phyloP scores from a whole-genome alignment of 345 rosid species.

The Cochlearia excelsa region DNA sequence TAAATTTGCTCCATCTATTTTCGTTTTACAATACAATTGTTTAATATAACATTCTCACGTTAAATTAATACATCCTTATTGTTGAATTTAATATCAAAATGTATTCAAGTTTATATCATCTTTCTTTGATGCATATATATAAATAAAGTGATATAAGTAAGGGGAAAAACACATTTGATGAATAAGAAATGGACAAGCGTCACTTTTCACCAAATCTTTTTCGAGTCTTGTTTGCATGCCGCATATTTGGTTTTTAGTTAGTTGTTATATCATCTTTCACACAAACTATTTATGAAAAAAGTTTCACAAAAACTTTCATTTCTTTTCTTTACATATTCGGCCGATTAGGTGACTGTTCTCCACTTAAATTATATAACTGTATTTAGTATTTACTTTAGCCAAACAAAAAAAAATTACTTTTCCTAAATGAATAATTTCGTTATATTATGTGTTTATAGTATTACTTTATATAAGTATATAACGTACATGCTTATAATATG shows the following conservation, averaged over 20 bases:
- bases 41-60: neutral
- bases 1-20: slow-evolving; percentile 14
- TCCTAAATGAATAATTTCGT: neutral
- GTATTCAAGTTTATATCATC: too few relatives aligned
- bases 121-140: neutral
- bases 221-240: neutral
- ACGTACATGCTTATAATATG: neutral
- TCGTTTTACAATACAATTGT: slow-evolving; percentile 2
- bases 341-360: slow-evolving; percentile 27
- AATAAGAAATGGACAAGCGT: slow-evolving; percentile 29
- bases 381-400: neutral
- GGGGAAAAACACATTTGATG: slow-evolving; percentile 1
- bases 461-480: neutral
- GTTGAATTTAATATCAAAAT: too few relatives aligned
- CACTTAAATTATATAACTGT: slow-evolving; percentile 10
- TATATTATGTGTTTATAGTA: neutral
- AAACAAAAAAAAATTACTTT: neutral
- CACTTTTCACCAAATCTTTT: slow-evolving; percentile 33
- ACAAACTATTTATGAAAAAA: slow-evolving; percentile 21
- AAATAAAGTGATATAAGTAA: slow-evolving; percentile 10
- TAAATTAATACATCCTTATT: too few relatives aligned
- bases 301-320: slow-evolving; percentile 13
- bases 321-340: slow-evolving; percentile 21
- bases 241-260: slow-evolving; percentile 30
- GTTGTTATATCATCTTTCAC: slow-evolving; percentile 32